Percentiles rank a stretch among this genome's conserved stretches.
Evolutionary conservation across 2,329 filamentous ascomycete species (phyloP).

Genomic region (Hysterium pulicare): DNA sequence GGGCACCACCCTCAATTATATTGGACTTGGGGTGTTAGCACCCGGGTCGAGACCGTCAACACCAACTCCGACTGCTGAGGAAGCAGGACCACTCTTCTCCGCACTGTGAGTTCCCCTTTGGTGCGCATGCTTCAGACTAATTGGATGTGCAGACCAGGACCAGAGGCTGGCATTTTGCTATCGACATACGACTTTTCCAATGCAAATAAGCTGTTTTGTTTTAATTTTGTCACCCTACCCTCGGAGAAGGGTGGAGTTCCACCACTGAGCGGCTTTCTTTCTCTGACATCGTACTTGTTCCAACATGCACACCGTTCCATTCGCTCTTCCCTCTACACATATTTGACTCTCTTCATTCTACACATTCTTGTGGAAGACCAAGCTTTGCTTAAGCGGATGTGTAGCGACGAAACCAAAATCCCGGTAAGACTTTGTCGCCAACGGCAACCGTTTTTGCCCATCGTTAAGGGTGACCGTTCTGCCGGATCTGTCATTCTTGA

Average conservation of each 20-base stretch:
- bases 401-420: constrained; percentile 71
- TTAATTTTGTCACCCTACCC: constrained; percentile 68
- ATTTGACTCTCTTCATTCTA: constrained; percentile 79
- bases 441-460: constrained; percentile 77
- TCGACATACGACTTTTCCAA: constrained; percentile 91
- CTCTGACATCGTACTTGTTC: constrained; percentile 85
- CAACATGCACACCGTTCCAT: constrained; percentile 86
- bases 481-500: constrained; percentile 77
- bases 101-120: constrained; percentile 59
- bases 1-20: constrained; percentile 73
- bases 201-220: constrained; percentile 92
- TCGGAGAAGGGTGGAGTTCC: constrained; percentile 63
- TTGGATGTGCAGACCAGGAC: constrained; percentile 60
- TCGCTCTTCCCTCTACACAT: constrained; percentile 76
- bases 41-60: constrained; percentile 61
- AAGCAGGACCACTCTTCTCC: constrained; percentile 76
- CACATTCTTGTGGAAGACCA: constrained; percentile 85
- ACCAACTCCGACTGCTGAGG: constrained; percentile 68
- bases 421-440: constrained; percentile 84
- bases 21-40: constrained; percentile 75
- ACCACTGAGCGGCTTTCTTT: constrained; percentile 78
- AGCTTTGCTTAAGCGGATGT: constrained; percentile 76
- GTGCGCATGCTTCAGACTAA: background rate
- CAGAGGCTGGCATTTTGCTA: constrained; percentile 75
- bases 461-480: constrained; percentile 68